Conservation (phyloP, 1,284 basidiomycete genomes). For the Leucoagaricus sp. region DNA sequence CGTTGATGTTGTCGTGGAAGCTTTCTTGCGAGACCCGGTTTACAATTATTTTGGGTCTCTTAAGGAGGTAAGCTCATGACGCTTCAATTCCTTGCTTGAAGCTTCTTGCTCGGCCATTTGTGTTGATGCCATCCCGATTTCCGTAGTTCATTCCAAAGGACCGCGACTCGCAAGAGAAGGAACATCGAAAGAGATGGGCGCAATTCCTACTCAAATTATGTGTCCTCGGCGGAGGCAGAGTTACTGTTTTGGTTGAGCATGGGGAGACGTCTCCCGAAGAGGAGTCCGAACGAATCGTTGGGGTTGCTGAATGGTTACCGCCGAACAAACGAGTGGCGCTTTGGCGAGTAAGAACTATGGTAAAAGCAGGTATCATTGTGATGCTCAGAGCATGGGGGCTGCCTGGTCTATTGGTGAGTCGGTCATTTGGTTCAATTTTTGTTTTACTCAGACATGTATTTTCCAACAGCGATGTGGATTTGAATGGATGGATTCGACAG, state of each 20-base stretch:
- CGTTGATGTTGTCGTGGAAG: conserved; percentile 18
- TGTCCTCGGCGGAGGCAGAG: conserved; percentile 23
- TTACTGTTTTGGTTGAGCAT: conserved; percentile 26
- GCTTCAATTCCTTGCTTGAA: no score
- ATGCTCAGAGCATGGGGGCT: conserved; percentile 27
- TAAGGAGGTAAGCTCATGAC: conserved; percentile 18
- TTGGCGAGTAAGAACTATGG: conserved; percentile 24
- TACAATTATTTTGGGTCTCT: conserved; percentile 25
- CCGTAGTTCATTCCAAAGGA: conserved; percentile 19
- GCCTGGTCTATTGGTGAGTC: conserved; percentile 23
- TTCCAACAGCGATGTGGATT: conserved; percentile 23
- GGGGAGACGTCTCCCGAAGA: not conserved
- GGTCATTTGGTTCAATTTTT: not conserved
- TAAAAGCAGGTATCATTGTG: conserved; percentile 24
- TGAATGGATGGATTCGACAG: conserved; percentile 21
- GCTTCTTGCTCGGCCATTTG: no score
- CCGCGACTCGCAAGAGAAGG: conserved; percentile 17
- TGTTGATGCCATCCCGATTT: not conserved
- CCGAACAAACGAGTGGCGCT: conserved; percentile 24
- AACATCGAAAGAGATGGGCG: conserved; percentile 19
- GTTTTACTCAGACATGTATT: not conserved
- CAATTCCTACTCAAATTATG: conserved; percentile 24
- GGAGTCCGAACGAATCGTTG: conserved; percentile 23
- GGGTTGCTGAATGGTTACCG: conserved; percentile 28
- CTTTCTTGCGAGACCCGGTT: conserved; percentile 27